Base-by-base conservation (phyloP, 2,329 filamentous ascomycete genomes). In the Aureobasidium namibiae region DNA sequence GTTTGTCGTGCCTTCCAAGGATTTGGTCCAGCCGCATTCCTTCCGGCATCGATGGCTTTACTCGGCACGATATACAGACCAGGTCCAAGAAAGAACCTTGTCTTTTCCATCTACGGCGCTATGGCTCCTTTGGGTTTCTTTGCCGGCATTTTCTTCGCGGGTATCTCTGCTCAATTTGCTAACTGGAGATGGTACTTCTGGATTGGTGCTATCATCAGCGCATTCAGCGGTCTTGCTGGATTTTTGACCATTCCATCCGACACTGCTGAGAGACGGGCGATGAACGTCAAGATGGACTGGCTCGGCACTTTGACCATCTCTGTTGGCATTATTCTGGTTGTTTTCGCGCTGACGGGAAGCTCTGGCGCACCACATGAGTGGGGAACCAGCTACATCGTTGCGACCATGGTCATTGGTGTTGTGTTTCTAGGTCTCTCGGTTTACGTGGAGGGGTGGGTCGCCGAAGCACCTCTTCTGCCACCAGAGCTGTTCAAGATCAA, bases 261-360 rank as follows among this genome's bases (percentile, higher is more conserved):
- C 65, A 70, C 54, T 61, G 66, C 54, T 36, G 71, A 74, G 48
- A 73, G 74, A 49, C 64, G 48, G 45, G 44, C 61, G 29, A 67
- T 74, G 21, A 72, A 71, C 0, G 72, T 81, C 23, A 74, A 75
- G 33, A 90, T 91, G 86, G 88, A 92, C 68, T 90, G 84, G 81
- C 74, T 78, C 60, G 88, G 88, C 0, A 73, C 81, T 1, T 67
- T 71, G 2, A 80, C 85, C 14, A 85, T 86, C 16, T 78, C 89
- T 0, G 78, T 80, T 0, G 88, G 86, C 0, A 71, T 91, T 13
- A 77, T 88, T 1, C 77, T 94, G 26, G 76, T 90, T 9, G 85
- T 90, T 0, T 92, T 86, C 65, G 86, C 88, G 0, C 81, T 94
- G 54, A 91, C 88, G 0, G 85, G 90, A 49, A 85, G 84, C 8